Evolutionary conservation across 1,284 basidiomycete genomes (phyloP), one percentile per base, ranked within the genome.

Genomic region (Meripilus lineatus): DNA sequence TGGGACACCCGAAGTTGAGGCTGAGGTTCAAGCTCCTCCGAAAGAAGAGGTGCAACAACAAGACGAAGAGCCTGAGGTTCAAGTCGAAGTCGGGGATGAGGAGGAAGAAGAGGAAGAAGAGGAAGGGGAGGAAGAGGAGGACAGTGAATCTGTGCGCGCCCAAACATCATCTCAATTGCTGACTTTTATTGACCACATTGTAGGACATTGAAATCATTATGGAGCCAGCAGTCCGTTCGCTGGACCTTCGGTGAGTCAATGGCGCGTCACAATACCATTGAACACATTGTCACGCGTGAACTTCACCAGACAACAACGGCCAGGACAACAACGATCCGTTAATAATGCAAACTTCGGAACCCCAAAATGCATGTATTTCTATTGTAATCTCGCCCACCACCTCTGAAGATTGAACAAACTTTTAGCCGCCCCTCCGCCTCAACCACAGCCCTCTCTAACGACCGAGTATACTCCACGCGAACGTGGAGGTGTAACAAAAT

Each of bases 391-490:
- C n/a, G n/a, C n/a, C n/a, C n/a, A n/a, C n/a, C n/a, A n/a, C n/a
- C n/a, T n/a, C n/a, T n/a, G 49, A 23, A 49, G 17, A 38, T 32
- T 4, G 30, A 10, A 15, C 25, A 7, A 2, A 5, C 17, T 18
- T 22, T 32, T 39, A 53, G 58, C 50, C 34, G 50, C 51, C 38
- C 59, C n/a, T n/a, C n/a, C n/a, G n/a, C n/a, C 54, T 24, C 56
- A 68, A 21, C 70, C 73, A 8, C 74, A 70, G 37, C 79, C 82
- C 1, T 77, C 85, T 47, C 71, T 93, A 43, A 90, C 90, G 15
- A 93, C 92, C 7, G 93, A 95, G 66, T 94, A 95, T 64, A 92
- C 85, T 0, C 89, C 89, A 6, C 79, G 84, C n/a, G 77, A 88
- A 47, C 74, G 91, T 35, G 83, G 81, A 6, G 74, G 47, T 11